A percentile compares a stretch with the other conserved stretches of the same genome.
Conservation (phyloP, 23 red algal species). For the Pyropia yezoensis region DNA sequence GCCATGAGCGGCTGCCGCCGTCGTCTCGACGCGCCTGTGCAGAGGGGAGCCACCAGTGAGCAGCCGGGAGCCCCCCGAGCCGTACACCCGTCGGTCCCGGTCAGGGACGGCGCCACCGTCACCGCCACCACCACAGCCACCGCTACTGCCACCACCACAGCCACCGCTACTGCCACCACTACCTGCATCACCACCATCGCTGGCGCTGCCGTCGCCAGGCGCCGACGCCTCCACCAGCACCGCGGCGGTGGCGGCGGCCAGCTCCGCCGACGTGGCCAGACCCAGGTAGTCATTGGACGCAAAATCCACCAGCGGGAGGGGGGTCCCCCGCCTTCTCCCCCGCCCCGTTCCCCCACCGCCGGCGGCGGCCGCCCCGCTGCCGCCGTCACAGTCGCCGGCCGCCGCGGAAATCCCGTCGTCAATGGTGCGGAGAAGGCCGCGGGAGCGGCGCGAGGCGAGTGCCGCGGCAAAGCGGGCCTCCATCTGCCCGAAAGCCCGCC, state of each 20-base stretch:
- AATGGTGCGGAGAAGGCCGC: slow-evolving; percentile 6
- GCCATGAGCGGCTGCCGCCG: slow-evolving; percentile 42
- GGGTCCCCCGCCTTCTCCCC: too few species aligned
- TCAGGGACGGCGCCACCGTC: neutral
- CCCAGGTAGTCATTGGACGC: slow-evolving; percentile 97
- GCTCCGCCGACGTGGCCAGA: slow-evolving; percentile 13
- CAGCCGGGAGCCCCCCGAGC: slow-evolving; percentile 82
- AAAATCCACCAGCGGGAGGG: slow-evolving; percentile 46
- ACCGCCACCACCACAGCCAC: neutral
- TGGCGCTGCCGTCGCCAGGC: neutral
- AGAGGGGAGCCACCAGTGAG: slow-evolving; percentile 64
- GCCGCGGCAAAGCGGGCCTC: slow-evolving; percentile 1
- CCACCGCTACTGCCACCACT: too few species aligned
- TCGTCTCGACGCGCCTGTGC: slow-evolving; percentile 36
- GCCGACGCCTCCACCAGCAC: neutral
- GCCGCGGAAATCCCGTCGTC: too few species aligned
- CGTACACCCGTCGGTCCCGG: neutral
- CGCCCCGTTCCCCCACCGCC: too few species aligned
- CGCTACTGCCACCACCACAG: too few species aligned
- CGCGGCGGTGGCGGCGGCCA: slow-evolving; percentile 9
- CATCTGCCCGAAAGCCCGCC: neutral
- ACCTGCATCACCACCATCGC: too few species aligned
- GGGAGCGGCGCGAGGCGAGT: neutral
- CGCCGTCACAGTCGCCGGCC: too few species aligned
- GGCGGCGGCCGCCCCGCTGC: too few species aligned